A percentile compares a stretch with the other conserved stretches of the same genome.
These are phyloP conservation scores for Leptomonas pyrrhocoris DNA, from an alignment of 208 protist species.

Conservation along the genomic window DNA sequence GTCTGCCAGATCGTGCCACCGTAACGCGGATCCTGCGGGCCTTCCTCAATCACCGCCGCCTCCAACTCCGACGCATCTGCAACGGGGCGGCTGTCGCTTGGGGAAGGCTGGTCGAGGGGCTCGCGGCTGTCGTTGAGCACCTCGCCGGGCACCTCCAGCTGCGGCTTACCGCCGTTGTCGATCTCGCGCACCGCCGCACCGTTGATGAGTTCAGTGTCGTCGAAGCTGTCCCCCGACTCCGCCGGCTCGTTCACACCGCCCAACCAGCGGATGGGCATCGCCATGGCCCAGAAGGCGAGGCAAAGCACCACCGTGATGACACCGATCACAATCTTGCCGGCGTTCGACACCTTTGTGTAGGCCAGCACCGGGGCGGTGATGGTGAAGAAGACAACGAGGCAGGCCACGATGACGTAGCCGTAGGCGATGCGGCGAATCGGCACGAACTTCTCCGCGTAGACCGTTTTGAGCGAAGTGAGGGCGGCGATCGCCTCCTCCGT, in stretches of 20 bases:
- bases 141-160: slow-evolving; percentile 9
- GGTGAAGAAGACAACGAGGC: slow-evolving; percentile 62
- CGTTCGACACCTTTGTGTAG: slow-evolving; percentile 40
- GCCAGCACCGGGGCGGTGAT: slow-evolving; percentile 53
- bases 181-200: background rate
- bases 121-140: slow-evolving; percentile 8
- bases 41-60: slow-evolving; percentile 28
- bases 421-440: slow-evolving; percentile 52
- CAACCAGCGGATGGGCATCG: slow-evolving; percentile 53
- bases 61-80: background rate
- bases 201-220: slow-evolving; percentile 9
- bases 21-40: slow-evolving; percentile 62
- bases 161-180: slow-evolving; percentile 1
- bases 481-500: slow-evolving; percentile 42
- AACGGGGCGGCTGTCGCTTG: background rate
- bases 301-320: slow-evolving; percentile 48
- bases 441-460: slow-evolving; percentile 60
- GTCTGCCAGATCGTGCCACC: slow-evolving; percentile 46
- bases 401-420: slow-evolving; percentile 54
- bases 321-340: slow-evolving; percentile 37
- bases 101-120: background rate
- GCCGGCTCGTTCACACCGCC: slow-evolving; percentile 58
- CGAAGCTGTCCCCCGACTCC: slow-evolving; percentile 6
- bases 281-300: slow-evolving; percentile 49
- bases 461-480: slow-evolving; percentile 36